Conservation (phyloP, 2,329 filamentous ascomycete genomes). For the Diplodia mutila region DNA sequence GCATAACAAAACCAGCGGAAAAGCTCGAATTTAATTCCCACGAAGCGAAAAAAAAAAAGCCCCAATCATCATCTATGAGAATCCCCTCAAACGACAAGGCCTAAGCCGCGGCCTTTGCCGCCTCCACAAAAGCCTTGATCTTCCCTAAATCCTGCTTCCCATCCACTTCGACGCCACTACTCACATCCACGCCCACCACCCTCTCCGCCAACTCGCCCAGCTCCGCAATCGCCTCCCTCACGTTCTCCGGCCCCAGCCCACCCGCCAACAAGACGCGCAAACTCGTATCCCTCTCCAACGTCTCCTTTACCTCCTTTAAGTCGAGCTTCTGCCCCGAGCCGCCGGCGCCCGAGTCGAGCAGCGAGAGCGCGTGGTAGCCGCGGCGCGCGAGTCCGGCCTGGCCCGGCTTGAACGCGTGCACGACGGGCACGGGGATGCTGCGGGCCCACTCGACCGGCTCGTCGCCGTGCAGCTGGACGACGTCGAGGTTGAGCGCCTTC, state of each 20-base stretch:
- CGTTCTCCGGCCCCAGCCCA: conserved; percentile 79
- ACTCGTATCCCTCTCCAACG: conserved; percentile 69
- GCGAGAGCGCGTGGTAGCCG: conserved; percentile 80
- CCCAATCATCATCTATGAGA: no score
- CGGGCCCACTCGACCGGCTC: conserved; percentile 92
- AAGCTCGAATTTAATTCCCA: not conserved
- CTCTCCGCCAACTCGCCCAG: conserved; percentile 64
- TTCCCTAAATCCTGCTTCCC: conserved; percentile 80
- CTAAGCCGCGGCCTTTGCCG: conserved; percentile 58
- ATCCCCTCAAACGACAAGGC: no score
- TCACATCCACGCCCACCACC: conserved; percentile 86
- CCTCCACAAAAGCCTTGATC: conserved; percentile 78
- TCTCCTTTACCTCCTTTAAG: conserved; percentile 66
- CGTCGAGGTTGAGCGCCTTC: conserved; percentile 74
- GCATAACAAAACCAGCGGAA: not conserved
- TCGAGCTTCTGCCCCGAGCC: conserved; percentile 80
- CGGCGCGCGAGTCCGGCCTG: conserved; percentile 72
- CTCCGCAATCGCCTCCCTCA: conserved; percentile 65
- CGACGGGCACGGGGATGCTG: conserved; percentile 88
- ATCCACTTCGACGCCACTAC: conserved; percentile 83
- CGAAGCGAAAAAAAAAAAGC: not conserved
- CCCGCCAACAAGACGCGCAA: conserved; percentile 82
- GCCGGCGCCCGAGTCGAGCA: conserved; percentile 86
- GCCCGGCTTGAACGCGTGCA: conserved; percentile 79
- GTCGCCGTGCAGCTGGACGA: conserved; percentile 89